phyloP scores from a whole-genome alignment of 108 stramenopile species.

The Nitzschia sp. region DNA sequence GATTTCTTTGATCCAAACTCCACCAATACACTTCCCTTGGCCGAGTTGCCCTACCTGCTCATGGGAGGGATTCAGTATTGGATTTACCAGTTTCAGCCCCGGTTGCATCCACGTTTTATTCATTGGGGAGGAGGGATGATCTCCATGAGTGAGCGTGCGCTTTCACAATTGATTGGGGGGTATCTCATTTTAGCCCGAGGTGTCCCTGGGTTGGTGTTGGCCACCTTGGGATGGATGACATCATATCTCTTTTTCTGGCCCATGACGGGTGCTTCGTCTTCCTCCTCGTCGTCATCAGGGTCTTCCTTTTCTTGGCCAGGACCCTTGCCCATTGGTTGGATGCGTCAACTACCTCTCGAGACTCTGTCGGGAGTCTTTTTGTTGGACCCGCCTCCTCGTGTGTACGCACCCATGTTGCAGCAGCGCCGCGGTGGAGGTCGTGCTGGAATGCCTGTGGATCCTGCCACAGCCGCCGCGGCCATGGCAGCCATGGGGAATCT shows the following conservation, averaged over 20 bases:
- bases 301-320: not conserved
- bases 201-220: conserved; percentile 5
- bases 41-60: conserved; percentile 18
- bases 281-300: not conserved
- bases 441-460: not conserved
- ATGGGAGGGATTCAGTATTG: conserved; percentile 61
- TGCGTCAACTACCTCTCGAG: conserved; percentile 26
- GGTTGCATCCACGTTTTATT: conserved; percentile 65
- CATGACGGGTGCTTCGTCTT: not conserved
- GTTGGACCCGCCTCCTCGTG: conserved; percentile 21
- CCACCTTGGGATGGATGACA: conserved; percentile 4
- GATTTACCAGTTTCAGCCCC: conserved; percentile 57
- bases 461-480: not conserved
- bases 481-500: not conserved
- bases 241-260: not conserved
- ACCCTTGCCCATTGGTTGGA: not conserved
- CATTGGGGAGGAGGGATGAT: conserved; percentile 49
- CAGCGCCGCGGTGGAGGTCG: not conserved
- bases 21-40: not conserved
- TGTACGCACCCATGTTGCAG: conserved; percentile 11
- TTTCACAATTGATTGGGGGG: conserved; percentile 44
- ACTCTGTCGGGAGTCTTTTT: conserved; percentile 21
- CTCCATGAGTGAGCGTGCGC: conserved; percentile 67
- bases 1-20: not conserved
- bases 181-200: conserved; percentile 24